Percentiles rank a stretch among this genome's conserved stretches.
These are phyloP conservation scores for Ochetophila trinervis DNA, from an alignment of 306 rosid genomes.

Conservation along the genomic window DNA sequence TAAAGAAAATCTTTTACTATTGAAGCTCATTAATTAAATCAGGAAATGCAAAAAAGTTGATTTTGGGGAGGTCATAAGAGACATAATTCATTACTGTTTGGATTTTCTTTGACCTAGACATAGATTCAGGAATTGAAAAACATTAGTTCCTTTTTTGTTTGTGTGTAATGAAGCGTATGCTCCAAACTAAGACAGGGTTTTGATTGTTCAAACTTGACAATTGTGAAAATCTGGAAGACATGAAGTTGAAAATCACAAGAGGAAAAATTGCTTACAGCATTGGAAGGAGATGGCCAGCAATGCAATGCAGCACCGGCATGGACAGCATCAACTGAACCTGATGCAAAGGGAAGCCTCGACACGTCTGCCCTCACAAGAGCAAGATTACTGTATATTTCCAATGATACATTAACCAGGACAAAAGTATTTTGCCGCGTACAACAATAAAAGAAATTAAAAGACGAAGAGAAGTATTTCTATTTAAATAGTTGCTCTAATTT, in stretches of 20 bases:
- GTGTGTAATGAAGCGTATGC: neutral
- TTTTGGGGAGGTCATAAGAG: too few relatives aligned
- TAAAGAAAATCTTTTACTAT: neutral
- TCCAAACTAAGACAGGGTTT: neutral
- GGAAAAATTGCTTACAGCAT: slow-evolving; percentile 64
- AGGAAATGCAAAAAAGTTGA: too few relatives aligned
- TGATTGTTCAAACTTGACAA: neutral
- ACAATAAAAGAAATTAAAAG: neutral
- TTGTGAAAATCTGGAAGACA: slow-evolving; percentile 10
- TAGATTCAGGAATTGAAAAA: neutral
- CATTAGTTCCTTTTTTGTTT: neutral
- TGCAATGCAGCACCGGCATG: slow-evolving; percentile 97
- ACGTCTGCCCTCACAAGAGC: slow-evolving; percentile 98
- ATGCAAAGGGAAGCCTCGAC: slow-evolving; percentile 84
- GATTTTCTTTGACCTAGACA: too few relatives aligned
- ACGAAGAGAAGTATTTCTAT: neutral
- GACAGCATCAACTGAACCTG: slow-evolving; percentile 86
- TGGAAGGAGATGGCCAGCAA: slow-evolving; percentile 97
- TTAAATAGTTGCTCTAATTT: neutral
- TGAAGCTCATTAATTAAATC: too few relatives aligned
- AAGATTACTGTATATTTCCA: slow-evolving; percentile 62
- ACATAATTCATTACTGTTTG: too few relatives aligned
- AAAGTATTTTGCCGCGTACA: neutral
- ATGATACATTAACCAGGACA: slow-evolving; percentile 23
- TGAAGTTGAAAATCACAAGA: slow-evolving; percentile 12